Percentiles rank a stretch among this genome's conserved stretches.
These are phyloP conservation scores for Ophiostoma himal-ulmi DNA, from an alignment of 2,329 filamentous ascomycete genomes.

Conservation along the genomic window DNA sequence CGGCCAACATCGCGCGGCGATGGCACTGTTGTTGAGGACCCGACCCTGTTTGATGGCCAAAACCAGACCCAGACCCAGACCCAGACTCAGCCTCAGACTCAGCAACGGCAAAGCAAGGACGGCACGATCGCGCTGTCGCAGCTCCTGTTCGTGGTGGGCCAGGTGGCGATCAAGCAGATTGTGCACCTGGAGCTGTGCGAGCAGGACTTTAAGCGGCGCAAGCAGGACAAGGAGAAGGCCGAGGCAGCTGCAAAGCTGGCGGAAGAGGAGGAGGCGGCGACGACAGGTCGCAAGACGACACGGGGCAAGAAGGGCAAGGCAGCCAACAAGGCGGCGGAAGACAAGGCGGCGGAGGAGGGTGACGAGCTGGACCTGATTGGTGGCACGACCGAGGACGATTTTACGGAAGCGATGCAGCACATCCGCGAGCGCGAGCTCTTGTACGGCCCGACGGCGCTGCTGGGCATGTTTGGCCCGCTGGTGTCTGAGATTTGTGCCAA, in stretches of 20 bases:
- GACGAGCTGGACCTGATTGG: conserved; percentile 96
- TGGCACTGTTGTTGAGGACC: conserved; percentile 22
- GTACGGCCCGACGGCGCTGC: conserved; percentile 73
- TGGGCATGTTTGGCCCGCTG: conserved; percentile 86
- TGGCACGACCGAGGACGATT: conserved; percentile 91
- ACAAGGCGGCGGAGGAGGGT: conserved; percentile 50
- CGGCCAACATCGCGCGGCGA: conserved; percentile 44
- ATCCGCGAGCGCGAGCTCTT: conserved; percentile 80
- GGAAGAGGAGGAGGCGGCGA: conserved; percentile 25
- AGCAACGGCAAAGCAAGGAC: conserved; percentile 47
- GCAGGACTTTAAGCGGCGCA: conserved; percentile 93
- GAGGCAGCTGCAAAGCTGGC: conserved; percentile 36
- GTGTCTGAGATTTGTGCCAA: conserved; percentile 92
- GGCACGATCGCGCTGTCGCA: conserved; percentile 77
- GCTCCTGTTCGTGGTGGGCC: conserved; percentile 88
- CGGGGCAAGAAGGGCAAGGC: conserved; percentile 31
- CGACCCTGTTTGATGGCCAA: background rate
- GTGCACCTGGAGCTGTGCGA: conserved; percentile 97
- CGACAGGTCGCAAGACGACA: conserved; percentile 24
- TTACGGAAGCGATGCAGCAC: conserved; percentile 78
- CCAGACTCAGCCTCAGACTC: conserved; percentile 15
- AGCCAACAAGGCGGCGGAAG: background rate
- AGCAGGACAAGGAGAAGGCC: conserved; percentile 68
- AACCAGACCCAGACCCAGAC: background rate
- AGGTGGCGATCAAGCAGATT: conserved; percentile 97